Evolutionary conservation across 2,329 filamentous ascomycete genomes (phyloP).

Genomic region (Aspergillus felis): DNA sequence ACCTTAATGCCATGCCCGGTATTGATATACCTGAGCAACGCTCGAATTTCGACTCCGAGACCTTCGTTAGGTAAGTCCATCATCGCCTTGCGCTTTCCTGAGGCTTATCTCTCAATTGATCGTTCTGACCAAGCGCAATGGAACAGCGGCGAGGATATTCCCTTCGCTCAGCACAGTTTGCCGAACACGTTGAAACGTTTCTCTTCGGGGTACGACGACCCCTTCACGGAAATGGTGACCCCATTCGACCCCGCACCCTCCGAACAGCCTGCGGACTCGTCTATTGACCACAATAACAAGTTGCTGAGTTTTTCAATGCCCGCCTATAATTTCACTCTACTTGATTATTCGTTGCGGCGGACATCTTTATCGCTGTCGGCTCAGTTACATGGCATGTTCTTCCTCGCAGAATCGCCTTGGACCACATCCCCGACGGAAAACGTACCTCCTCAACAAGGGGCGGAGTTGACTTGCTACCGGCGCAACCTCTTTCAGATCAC

Average conservation of each 20-base stretch:
- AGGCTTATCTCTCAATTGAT: neutral
- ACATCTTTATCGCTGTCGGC: constrained; percentile 57
- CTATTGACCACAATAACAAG: constrained; percentile 64
- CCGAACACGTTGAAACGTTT: constrained; percentile 47
- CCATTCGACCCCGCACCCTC: constrained; percentile 41
- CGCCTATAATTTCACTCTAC: constrained; percentile 56
- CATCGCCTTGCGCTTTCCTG: neutral
- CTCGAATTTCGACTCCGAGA: constrained; percentile 58
- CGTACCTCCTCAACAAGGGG: constrained; percentile 49
- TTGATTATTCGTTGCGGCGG: constrained; percentile 56
- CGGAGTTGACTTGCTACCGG: constrained; percentile 89
- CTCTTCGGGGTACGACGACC: constrained; percentile 45
- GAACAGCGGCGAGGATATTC: constrained; percentile 49
- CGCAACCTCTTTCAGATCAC: constrained; percentile 96
- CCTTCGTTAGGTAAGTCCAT: constrained; percentile 54
- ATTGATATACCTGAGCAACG: constrained; percentile 57
- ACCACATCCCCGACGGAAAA: constrained; percentile 53
- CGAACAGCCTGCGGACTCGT: constrained; percentile 52
- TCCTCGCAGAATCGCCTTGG: constrained; percentile 62
- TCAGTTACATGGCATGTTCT: constrained; percentile 67
- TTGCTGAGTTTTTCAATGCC: constrained; percentile 70
- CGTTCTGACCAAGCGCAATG: neutral
- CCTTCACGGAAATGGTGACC: constrained; percentile 50
- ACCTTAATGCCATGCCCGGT: constrained; percentile 47
- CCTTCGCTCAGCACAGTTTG: constrained; percentile 44